Percentiles rank a stretch among this genome's conserved stretches.
phyloP scores from a whole-genome alignment of 148 eudicot genomes.

The Fallopia convolvulus region DNA sequence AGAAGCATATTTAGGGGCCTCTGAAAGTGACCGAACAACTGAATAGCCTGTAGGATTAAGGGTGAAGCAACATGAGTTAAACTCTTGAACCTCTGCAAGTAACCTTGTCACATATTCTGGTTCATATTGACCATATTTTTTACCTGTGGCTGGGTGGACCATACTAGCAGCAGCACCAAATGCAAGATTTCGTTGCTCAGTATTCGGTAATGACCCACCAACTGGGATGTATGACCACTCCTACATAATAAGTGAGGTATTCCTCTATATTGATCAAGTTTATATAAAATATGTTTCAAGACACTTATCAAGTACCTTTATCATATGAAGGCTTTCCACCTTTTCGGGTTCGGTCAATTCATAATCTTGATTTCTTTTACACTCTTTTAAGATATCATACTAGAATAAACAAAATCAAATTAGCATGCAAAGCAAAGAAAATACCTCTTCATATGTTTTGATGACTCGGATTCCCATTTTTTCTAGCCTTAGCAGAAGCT shows the following conservation, averaged over 20 bases:
- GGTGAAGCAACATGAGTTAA: background rate
- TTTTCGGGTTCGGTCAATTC: background rate
- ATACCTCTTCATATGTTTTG: constrained; percentile 86
- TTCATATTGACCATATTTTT: constrained; percentile 15
- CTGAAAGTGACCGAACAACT: constrained; percentile 88
- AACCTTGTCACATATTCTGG: background rate
- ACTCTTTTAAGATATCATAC: background rate
- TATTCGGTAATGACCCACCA: constrained; percentile 92
- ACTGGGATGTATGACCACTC: constrained; percentile 99
- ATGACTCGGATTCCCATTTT: constrained; percentile 68
- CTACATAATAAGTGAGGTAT: constrained; percentile 30
- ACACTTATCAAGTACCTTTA: background rate
- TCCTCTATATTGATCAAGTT: background rate
- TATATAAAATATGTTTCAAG: background rate
- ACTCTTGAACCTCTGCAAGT: background rate
- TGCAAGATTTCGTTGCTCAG: constrained; percentile 93
- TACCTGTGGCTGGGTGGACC: constrained; percentile 99
- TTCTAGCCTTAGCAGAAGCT: constrained; percentile 76
- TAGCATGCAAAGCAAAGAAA: background rate
- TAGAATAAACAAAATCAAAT: background rate
- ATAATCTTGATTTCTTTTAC: background rate
- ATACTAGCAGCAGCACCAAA: constrained; percentile 99
- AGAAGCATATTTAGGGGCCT: constrained; percentile 91
- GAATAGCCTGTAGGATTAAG: constrained; percentile 61
- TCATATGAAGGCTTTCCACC: background rate